phyloP scores from a whole-genome alignment of 179 eudicot genomes.

The Gypsophila paniculata region DNA sequence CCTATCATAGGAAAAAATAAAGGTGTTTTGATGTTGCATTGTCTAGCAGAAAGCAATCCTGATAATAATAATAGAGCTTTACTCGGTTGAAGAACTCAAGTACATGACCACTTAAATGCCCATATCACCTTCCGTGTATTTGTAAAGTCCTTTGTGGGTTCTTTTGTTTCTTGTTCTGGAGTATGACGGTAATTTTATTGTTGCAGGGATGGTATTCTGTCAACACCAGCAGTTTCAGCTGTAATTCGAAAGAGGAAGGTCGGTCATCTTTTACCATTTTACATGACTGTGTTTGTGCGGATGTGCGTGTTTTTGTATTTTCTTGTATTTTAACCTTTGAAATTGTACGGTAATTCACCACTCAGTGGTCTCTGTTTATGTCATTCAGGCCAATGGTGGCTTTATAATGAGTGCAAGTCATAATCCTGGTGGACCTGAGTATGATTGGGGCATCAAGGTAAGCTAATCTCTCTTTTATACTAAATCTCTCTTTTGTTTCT shows the following conservation, averaged over 20 bases:
- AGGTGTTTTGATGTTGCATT: no score
- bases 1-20: no score
- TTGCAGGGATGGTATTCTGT: constrained; percentile 87
- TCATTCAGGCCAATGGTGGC: constrained; percentile 90
- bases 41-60: no score
- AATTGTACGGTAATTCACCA: background rate
- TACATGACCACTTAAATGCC: no score
- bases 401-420: constrained; percentile 99
- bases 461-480: no score
- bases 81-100: no score
- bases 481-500: background rate
- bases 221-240: constrained; percentile 98
- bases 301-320: background rate
- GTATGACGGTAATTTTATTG: constrained; percentile 17
- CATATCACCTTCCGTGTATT: no score
- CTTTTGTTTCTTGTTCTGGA: background rate
- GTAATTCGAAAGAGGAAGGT: constrained; percentile 85
- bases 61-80: no score
- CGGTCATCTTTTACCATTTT: constrained; percentile 8
- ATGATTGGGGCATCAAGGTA: constrained; percentile 99
- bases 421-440: constrained; percentile 97
- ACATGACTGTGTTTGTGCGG: constrained; percentile 4
- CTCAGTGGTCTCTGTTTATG: background rate
- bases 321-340: background rate
- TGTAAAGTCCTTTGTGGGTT: background rate